Base-by-base conservation (phyloP, 331 rosid species). In the Malus hybrid region DNA sequence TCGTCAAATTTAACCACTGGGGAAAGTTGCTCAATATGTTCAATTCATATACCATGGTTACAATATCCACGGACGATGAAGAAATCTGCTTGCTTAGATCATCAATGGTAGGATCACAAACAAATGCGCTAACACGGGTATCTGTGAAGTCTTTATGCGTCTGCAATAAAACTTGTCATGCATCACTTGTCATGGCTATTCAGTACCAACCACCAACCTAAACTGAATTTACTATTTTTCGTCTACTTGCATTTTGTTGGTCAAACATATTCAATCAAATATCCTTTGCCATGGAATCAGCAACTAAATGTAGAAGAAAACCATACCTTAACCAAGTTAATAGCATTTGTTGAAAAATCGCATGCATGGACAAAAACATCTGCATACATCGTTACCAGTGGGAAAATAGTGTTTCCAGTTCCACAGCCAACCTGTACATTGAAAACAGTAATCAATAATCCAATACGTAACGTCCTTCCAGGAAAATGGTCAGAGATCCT, bases 351-450 rank as follows among this genome's bases (percentile, higher is more conserved):
- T 39, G 98, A 94, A 88, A 94, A 94, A 83, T 94, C 98, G 56
- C 97, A 91, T 2, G 97, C 97, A 80, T 90, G 89, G 71, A 90
- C 90, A 76, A 91, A 91, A 76, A 87, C 85, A 71, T 90, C 89
- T 12, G 88, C 87, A 77, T 87, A 85, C 59, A 92, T 85, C 0
- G 88, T 88, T 56, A 91, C 78, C 86, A 94, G 86, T 39, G 98
- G 98, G 70, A 90, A 94, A 61, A 86, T 88, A n/a, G 95, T 91
- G 82, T 94, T 94, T 75, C 98, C 98, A 71, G 94, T 92, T 84
- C 97, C 98, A 83, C 97, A 94, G 61, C 97, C 97, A 71, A 79
- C 87, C 98, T 94, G 93, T 78, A 67, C 34, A 77, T 69, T 22
- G 69, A 76, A 64, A 55, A 71, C 73, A 75, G 24, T 54, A 31